Percentiles rank a stretch among this genome's conserved stretches.
These are phyloP conservation scores for Malania oleifera DNA, from an alignment of 164 flowering plant genomes.

Conservation along the genomic window DNA sequence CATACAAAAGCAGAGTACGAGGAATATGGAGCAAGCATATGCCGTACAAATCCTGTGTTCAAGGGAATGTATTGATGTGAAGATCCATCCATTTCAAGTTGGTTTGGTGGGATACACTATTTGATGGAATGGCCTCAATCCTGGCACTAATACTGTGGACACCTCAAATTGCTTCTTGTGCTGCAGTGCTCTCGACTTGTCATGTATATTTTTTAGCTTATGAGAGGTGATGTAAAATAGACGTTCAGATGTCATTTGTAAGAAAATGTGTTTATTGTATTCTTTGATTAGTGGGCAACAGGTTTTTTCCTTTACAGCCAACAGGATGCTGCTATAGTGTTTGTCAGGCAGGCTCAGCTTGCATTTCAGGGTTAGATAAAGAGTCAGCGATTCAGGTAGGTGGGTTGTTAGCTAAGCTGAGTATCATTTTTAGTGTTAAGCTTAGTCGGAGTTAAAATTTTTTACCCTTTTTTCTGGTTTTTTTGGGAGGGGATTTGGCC, in stretches of 20 bases:
- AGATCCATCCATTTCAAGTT: slow-evolving; percentile 6
- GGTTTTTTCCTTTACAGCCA: slow-evolving; percentile 5
- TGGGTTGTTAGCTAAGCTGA: slow-evolving; percentile 21
- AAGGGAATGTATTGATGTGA: slow-evolving; percentile 77
- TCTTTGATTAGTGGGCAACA: slow-evolving; percentile 20
- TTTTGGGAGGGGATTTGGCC: background rate
- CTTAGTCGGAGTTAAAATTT: slow-evolving; percentile 16
- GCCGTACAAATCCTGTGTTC: slow-evolving; percentile 94
- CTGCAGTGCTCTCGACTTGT: slow-evolving; percentile 2
- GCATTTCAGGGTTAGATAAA: background rate
- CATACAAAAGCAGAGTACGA: slow-evolving; percentile 98
- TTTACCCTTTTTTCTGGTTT: background rate
- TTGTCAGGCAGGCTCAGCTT: slow-evolving; percentile 1
- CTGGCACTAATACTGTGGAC: slow-evolving; percentile 1
- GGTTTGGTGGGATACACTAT: background rate
- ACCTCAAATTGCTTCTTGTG: background rate
- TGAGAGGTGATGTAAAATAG: slow-evolving; percentile 30
- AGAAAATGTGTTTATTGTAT: slow-evolving; percentile 17
- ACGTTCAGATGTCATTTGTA: slow-evolving; percentile 14
- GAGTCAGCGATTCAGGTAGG: slow-evolving; percentile 8
- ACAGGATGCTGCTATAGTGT: slow-evolving; percentile 4
- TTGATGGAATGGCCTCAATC: background rate
- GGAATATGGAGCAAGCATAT: slow-evolving; percentile 95
- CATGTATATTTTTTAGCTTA: slow-evolving; percentile 1
- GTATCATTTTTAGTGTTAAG: slow-evolving; percentile 26